Evolutionary conservation across 495 filamentous ascomycete species (phyloP).

Genomic region (Pseudomonodictys pantanalensis): DNA sequence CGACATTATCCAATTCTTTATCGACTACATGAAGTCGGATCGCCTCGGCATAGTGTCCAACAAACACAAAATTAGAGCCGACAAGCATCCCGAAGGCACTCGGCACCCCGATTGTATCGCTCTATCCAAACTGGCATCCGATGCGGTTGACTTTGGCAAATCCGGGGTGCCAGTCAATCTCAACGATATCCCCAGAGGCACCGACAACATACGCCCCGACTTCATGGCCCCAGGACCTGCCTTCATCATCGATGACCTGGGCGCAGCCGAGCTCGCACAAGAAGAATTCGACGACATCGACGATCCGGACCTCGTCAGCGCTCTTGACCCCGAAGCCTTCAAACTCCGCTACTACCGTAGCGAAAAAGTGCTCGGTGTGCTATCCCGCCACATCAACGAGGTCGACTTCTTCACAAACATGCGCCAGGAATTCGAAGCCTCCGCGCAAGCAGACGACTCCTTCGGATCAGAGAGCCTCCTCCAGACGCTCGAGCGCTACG

Average conservation of each 20-base stretch:
- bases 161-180: conserved; percentile 63
- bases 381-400: conserved; percentile 76
- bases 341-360: conserved; percentile 60
- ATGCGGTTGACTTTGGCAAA: conserved; percentile 81
- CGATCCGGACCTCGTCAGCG: conserved; percentile 55
- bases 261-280: conserved; percentile 41
- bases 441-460: no score
- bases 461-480: conserved; percentile 40
- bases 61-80: conserved; percentile 65
- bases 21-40: conserved; percentile 76
- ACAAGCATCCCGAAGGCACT: conserved; percentile 56
- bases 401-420: conserved; percentile 59
- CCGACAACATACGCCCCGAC: conserved; percentile 50
- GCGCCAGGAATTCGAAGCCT: conserved; percentile 39
- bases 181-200: conserved; percentile 40
- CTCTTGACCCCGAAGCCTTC: conserved; percentile 22
- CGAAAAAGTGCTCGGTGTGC: conserved; percentile 64
- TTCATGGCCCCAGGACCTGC: conserved; percentile 67
- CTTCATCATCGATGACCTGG: conserved; percentile 49
- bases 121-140: conserved; percentile 69
- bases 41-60: conserved; percentile 65
- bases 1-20: conserved; percentile 76
- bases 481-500: conserved; percentile 46
- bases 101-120: conserved; percentile 55
- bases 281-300: conserved; percentile 38